Evolutionary conservation across 1,284 basidiomycete genomes (phyloP).

Genomic region (Meira miltonrushii): DNA sequence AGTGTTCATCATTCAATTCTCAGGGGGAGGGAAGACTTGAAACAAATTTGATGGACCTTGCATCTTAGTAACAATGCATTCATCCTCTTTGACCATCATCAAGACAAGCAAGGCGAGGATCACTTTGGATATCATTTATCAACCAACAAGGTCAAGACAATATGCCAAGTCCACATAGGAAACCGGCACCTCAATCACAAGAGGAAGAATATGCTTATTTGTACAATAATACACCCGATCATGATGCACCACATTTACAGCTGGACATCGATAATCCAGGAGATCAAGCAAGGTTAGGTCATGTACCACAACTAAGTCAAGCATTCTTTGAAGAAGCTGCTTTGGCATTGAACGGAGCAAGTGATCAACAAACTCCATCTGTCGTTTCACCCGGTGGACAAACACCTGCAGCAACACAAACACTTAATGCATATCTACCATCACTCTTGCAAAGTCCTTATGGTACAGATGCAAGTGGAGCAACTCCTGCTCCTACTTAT

Average conservation of each 20-base stretch:
- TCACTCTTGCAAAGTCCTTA: constrained; percentile 13
- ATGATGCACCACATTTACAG: not conserved
- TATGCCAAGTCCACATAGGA: constrained; percentile 3
- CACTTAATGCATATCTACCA: constrained; percentile 15
- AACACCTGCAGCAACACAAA: not conserved
- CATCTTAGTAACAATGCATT: too few species aligned
- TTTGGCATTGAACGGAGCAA: constrained; percentile 13
- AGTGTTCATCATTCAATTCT: too few species aligned
- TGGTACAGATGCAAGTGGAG: not conserved
- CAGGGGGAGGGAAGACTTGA: too few species aligned
- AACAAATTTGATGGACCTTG: too few species aligned
- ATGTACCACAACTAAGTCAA: constrained; percentile 30
- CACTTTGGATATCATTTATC: not conserved
- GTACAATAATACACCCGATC: not conserved
- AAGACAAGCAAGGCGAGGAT: not conserved
- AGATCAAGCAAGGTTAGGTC: constrained; percentile 10
- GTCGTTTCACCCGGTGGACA: not conserved
- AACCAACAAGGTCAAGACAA: not conserved
- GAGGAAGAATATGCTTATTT: not conserved
- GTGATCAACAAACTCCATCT: not conserved
- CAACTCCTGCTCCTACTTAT: not conserved
- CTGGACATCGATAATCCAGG: not conserved
- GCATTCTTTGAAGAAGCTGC: constrained; percentile 45
- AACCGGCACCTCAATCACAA: not conserved
- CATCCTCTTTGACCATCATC: not conserved